Percentiles rank a stretch among this genome's conserved stretches.
Evolutionary conservation across 169 alveolate species (phyloP).

Genomic region (Eimeria acervulina): DNA sequence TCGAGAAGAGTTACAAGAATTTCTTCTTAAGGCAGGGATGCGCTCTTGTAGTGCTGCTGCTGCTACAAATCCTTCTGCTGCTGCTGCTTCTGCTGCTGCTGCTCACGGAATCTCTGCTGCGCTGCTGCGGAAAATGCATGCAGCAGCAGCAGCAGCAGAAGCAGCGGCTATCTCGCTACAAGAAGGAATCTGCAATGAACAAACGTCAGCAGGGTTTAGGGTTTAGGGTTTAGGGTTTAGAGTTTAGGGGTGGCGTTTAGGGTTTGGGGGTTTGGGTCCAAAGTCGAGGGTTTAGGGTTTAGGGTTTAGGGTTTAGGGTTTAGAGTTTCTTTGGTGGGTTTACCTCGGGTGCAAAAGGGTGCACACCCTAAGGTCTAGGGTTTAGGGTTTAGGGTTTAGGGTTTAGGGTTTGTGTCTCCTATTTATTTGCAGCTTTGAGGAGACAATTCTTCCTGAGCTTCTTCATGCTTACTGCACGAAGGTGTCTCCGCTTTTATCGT

Average conservation of each 20-base stretch:
- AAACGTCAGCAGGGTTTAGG: constrained; percentile 38
- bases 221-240: constrained; percentile 12
- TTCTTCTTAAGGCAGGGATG: background rate
- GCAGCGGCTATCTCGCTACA: constrained; percentile 39
- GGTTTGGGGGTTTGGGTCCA: background rate
- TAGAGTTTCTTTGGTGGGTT: too few relatives aligned
- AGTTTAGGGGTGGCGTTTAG: background rate
- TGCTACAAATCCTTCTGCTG: background rate
- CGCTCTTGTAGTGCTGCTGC: background rate
- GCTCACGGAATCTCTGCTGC: constrained; percentile 38
- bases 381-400: constrained; percentile 23
- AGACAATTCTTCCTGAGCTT: background rate
- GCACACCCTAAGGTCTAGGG: constrained; percentile 3
- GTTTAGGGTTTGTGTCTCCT: background rate
- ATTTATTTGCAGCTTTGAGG: constrained; percentile 30
- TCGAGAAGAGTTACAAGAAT: background rate
- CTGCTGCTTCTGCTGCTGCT: constrained; percentile 50
- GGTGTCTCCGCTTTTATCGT: background rate
- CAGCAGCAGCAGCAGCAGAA: constrained; percentile 23
- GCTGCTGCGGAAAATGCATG: constrained; percentile 12
- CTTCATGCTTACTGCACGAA: background rate
- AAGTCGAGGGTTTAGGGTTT: constrained; percentile 18
- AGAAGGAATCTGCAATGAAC: constrained; percentile 34
- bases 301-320: background rate
- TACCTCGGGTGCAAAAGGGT: too few relatives aligned